Evolutionary conservation across 1,284 basidiomycete genomes (phyloP), one percentile per base, ranked within the genome.

Genomic region (Sanguinoderma infundibulare): DNA sequence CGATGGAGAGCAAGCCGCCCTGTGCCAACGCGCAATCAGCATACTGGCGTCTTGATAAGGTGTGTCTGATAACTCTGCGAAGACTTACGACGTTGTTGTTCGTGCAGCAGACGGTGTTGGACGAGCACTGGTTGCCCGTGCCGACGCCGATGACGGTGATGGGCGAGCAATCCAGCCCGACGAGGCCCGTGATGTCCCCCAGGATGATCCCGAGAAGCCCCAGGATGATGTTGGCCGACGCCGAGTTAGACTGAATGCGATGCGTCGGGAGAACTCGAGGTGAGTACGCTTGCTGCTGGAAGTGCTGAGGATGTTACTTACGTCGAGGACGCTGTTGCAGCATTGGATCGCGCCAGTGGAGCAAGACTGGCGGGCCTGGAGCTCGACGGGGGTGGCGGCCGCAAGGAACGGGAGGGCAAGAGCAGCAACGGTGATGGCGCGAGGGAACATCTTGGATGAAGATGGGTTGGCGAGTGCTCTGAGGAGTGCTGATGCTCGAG

Each of bases 361-460:
- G 64, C 67, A 68, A 36, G 28, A 53, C 60, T 63, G 66, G 47
- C 60, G 64, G 26, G 52, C 54, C 61, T 40, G 57, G 50, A 65
- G 64, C 44, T 67, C 59, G 40, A 60, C 66, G 42, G 70, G 70
- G 56, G 66, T 72, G 68, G 70, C 70, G 66, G 58, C 68, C 70
- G 69, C 69, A 70, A 72, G 69, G 63, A 70, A 51, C 44, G 69
- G 64, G 53, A 72, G 62, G 36, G 67, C 65, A 15, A 72, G 60
- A 32, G 64, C 51, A 47, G 61, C 40, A 59, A 61, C 52, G 36
- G 56, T 62, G 51, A 54, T 51, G 44, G 32, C 49, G 54, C 62
- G 62, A 32, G 59, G 40, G 56, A 61, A 62, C 49, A 64, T 57
- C 59, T 66, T 49, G 60, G 57, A 57, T 60, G 35, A 17, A 47